Evolutionary conservation across 306 rosid genomes (phyloP).

Genomic region (Abrus precatorius): DNA sequence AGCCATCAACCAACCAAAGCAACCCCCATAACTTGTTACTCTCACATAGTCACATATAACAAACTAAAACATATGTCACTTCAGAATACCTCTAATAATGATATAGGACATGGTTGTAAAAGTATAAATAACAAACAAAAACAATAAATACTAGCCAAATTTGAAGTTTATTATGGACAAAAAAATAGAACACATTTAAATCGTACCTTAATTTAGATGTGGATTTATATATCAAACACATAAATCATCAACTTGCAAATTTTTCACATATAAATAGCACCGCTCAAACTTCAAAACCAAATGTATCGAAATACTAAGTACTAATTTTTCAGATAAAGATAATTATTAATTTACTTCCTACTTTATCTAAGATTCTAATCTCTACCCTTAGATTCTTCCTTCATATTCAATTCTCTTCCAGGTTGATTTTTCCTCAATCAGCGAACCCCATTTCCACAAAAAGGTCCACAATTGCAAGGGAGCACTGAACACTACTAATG

Average conservation of each 20-base stretch:
- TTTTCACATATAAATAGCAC: not conserved
- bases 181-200: not conserved
- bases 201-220: not conserved
- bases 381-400: not conserved
- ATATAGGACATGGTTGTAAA: too few species aligned
- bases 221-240: not conserved
- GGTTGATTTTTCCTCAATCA: not conserved
- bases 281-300: not conserved
- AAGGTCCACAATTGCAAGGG: conserved; percentile 39
- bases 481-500: conserved; percentile 45
- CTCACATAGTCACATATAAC: not conserved
- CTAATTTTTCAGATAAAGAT: not conserved
- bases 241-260: not conserved
- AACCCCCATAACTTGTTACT: not conserved
- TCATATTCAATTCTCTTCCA: not conserved
- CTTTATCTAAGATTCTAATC: not conserved
- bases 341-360: not conserved
- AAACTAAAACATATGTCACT: not conserved
- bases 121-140: too few species aligned
- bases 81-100: too few species aligned
- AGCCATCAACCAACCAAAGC: not conserved
- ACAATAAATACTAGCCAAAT: not conserved
- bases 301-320: not conserved
- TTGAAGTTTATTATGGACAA: not conserved
- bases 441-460: conserved; percentile 42